Evolutionary conservation across 176 grass and related monocot species (phyloP), one percentile per base, ranked within the genome.

Genomic region (Eleusine indica): DNA sequence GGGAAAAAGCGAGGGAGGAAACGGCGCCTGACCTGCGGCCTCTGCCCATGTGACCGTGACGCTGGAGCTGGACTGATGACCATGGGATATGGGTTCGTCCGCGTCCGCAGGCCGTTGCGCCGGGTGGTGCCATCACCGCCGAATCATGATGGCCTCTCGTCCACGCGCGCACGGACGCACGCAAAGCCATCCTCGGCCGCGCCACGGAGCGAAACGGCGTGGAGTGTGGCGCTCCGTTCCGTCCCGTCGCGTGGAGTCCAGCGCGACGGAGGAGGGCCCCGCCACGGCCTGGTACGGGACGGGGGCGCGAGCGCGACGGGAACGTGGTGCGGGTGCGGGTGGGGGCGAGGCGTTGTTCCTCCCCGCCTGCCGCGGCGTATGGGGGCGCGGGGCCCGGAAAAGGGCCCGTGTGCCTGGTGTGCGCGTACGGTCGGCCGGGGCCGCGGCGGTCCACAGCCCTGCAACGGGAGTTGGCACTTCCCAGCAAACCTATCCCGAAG

Each of bases 261-360:
- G 38, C 9, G 2, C 53, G 25, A 15, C 28, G 43, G 61, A 13
- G 25, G n/a, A 44, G 47, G 53, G 18, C 52, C 71, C 78, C 49
- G 78, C 80, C 79, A 43, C 52, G 49, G 63, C 83, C 53, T 74
- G 44, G 44, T 2, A 25, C 44, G 44, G 76, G 71, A 47, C 25
- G 85, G 49, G 14, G 62, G 54, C 58, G 70, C 70, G 84, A 87
- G 85, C 88, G 91, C 91, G 81, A 84, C 83, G 48, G 91, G 74
- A 81, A 76, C 72, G 66, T 81, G 73, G 73, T 62, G 73, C 13
- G 16, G 29, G 61, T 39, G 40, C 9, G 35, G 74, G 83, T 83
- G 82, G 43, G 76, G 75, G 54, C 53, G 84, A 17, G 21, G 4
- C 41, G 4, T 43, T 7, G 42, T 6, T 10, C 9, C 44, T 8